Evolutionary conservation across 176 grass and related monocot species (phyloP).

Genomic region (Urochloa ruziziensis): DNA sequence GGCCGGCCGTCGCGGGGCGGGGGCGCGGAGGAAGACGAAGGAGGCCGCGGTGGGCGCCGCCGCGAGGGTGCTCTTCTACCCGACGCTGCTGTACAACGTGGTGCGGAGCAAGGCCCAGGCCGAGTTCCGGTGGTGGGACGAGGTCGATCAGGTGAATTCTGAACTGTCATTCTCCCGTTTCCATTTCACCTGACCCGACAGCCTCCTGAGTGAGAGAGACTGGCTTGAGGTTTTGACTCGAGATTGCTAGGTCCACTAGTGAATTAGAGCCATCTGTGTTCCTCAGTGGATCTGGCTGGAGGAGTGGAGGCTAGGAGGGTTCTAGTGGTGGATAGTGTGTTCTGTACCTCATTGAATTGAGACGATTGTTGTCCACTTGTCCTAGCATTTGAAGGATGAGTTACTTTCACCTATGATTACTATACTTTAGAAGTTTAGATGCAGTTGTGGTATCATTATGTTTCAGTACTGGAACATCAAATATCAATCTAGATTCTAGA

Average conservation of each 20-base stretch:
- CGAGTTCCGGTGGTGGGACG: constrained; percentile 96
- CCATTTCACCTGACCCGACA: neutral
- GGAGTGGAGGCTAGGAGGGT: neutral
- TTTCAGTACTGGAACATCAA: neutral
- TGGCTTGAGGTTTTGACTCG: neutral
- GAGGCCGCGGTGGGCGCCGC: constrained; percentile 60
- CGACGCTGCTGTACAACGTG: constrained; percentile 84
- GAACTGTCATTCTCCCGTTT: too few species aligned
- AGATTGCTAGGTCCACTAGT: neutral
- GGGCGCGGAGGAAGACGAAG: constrained; percentile 53
- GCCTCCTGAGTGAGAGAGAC: neutral
- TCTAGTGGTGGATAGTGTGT: neutral
- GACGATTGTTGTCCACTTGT: neutral
- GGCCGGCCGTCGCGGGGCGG: neutral
- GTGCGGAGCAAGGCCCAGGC: constrained; percentile 78
- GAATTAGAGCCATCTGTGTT: neutral
- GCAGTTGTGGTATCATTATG: neutral
- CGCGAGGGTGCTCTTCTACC: constrained; percentile 84
- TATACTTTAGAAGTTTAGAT: neutral
- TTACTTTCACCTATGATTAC: neutral
- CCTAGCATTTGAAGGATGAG: neutral
- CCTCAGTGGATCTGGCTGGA: neutral
- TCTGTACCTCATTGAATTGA: neutral
- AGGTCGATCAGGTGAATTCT: constrained; percentile 67
- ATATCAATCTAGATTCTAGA: neutral